Conservation (phyloP, 1,284 basidiomycete species). For the Phlebopus sp. region DNA sequence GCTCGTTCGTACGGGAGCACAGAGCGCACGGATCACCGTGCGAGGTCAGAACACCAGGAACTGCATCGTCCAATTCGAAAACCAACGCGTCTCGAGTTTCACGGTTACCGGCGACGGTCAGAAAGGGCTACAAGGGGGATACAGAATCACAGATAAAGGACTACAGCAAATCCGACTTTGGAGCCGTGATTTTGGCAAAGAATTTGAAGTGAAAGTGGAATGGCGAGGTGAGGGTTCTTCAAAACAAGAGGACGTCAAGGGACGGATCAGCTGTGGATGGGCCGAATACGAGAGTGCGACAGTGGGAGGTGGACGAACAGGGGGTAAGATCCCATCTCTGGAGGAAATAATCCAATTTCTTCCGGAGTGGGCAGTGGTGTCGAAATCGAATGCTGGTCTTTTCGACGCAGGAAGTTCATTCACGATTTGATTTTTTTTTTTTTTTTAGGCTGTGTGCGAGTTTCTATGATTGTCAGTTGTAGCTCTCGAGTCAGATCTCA, state of each 20-base stretch:
- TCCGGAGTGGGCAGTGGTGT: constrained; percentile 64
- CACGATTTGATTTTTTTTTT: constrained; percentile 18
- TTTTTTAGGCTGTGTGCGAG: neutral
- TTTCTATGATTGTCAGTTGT: neutral
- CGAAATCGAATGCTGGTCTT: constrained; percentile 57
- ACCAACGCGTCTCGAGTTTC: constrained; percentile 42
- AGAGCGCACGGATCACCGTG: constrained; percentile 45
- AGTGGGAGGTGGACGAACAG: constrained; percentile 39
- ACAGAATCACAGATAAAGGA: constrained; percentile 40
- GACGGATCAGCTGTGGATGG: constrained; percentile 67
- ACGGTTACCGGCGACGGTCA: constrained; percentile 34
- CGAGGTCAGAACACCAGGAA: constrained; percentile 58
- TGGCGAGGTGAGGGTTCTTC: constrained; percentile 27
- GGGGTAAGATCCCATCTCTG: constrained; percentile 62
- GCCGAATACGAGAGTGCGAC: constrained; percentile 62
- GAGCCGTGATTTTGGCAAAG: constrained; percentile 66
- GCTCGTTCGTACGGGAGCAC: constrained; percentile 36
- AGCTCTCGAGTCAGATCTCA: no score
- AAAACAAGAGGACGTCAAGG: constrained; percentile 35
- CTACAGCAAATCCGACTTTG: constrained; percentile 54
- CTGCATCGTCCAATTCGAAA: constrained; percentile 62
- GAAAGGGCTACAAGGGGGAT: constrained; percentile 43
- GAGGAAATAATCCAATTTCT: constrained; percentile 68
- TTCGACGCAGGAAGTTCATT: constrained; percentile 57
- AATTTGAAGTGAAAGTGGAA: constrained; percentile 54